phyloP scores from a whole-genome alignment of 148 eudicot genomes.

The Rhododendron kiyosumense region DNA sequence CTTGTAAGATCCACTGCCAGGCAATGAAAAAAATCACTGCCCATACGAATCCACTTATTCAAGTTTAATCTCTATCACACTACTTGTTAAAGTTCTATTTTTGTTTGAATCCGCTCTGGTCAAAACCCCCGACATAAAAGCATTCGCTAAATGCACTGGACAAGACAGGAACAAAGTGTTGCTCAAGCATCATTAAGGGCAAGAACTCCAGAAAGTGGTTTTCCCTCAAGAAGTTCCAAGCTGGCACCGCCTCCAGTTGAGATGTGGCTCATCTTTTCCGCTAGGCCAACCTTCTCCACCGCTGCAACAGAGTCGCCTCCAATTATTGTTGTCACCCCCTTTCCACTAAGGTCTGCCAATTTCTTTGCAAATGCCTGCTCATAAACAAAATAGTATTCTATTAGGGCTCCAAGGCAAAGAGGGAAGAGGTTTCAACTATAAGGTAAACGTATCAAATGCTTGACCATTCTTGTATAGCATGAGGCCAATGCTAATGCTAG shows the following conservation, averaged over 20 bases:
- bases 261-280: constrained; percentile 96
- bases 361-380: constrained; percentile 75
- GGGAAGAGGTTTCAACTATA: neutral
- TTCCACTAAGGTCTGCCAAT: constrained; percentile 74
- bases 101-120: neutral
- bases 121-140: constrained; percentile 11
- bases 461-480: neutral
- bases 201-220: constrained; percentile 75
- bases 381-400: neutral
- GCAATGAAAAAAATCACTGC: neutral
- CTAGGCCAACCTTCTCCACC: constrained; percentile 87
- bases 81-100: neutral
- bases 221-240: constrained; percentile 92
- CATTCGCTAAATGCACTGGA: neutral
- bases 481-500: neutral
- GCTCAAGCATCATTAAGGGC: constrained; percentile 74
- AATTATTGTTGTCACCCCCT: constrained; percentile 84
- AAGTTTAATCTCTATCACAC: neutral
- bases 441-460: neutral
- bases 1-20: neutral
- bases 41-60: constrained; percentile 2
- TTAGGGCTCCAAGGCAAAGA: too few species aligned
- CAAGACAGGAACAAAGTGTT: neutral
- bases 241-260: constrained; percentile 98
- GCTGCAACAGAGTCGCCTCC: constrained; percentile 96